A percentile compares a stretch with the other conserved stretches of the same genome.
Evolutionary conservation across 2,329 filamentous ascomycete species (phyloP).

Genomic region (Claviceps citrina): DNA sequence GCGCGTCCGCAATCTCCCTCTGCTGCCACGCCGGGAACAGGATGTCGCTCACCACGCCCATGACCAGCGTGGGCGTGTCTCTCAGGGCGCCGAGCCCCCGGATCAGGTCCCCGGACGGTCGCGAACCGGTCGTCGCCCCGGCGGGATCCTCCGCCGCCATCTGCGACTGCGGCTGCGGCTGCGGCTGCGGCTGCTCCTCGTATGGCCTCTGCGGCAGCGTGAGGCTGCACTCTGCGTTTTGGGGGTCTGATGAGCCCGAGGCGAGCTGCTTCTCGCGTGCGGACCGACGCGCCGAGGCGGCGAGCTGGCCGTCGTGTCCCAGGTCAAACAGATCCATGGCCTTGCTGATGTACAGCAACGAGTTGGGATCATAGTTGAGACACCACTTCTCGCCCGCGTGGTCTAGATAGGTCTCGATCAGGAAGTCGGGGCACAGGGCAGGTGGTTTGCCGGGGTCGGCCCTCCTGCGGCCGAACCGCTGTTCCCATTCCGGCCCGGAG

Average conservation of each 20-base stretch:
- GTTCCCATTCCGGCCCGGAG: conserved; percentile 94
- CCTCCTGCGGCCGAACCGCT: conserved; percentile 73
- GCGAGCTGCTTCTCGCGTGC: conserved; percentile 44
- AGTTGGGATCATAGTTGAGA: conserved; percentile 91
- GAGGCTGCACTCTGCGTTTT: conserved; percentile 46
- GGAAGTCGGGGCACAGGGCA: conserved; percentile 88
- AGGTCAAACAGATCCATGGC: conserved; percentile 98
- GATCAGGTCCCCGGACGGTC: conserved; percentile 66
- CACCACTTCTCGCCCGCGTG: conserved; percentile 98
- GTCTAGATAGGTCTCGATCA: conserved; percentile 96
- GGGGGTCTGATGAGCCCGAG: conserved; percentile 35
- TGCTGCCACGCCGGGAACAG: conserved; percentile 98
- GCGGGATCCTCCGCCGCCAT: no score
- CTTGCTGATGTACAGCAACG: conserved; percentile 88
- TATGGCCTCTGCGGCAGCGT: conserved; percentile 75
- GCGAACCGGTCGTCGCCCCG: no score
- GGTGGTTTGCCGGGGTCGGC: conserved; percentile 78
- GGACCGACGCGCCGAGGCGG: conserved; percentile 45
- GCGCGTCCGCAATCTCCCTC: conserved; percentile 74
- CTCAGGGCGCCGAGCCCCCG: conserved; percentile 55
- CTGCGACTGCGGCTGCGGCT: no score
- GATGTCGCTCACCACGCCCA: conserved; percentile 92
- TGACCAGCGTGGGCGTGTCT: conserved; percentile 68
- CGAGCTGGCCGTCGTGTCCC: conserved; percentile 52
- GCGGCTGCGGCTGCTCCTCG: conserved; percentile 54